Conservation (phyloP, 352 stramenopile genomes). For the Phytophthora syringae region DNA sequence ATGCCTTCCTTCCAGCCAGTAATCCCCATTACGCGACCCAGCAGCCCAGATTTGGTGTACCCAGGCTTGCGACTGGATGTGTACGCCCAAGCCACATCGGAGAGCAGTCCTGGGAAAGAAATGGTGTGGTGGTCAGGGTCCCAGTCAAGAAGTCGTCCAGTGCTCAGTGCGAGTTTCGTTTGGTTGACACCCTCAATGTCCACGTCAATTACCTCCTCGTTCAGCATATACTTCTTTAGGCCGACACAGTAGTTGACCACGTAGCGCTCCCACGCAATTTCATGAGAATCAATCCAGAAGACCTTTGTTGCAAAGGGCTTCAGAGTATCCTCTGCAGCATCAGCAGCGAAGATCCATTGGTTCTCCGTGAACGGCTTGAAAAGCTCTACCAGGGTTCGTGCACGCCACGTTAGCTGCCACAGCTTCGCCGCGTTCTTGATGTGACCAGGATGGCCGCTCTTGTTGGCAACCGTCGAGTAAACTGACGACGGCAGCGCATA, state of each 20-base stretch:
- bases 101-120: conserved; percentile 84
- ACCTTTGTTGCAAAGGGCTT: conserved; percentile 34
- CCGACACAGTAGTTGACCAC: conserved; percentile 87
- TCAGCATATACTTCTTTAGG: conserved; percentile 82
- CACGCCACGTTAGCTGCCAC: conserved; percentile 80
- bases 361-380: conserved; percentile 91
- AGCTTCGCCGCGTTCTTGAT: conserved; percentile 73
- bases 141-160: conserved; percentile 84
- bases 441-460: conserved; percentile 62
- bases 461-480: conserved; percentile 80
- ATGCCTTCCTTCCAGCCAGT: conserved; percentile 88
- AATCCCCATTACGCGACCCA: conserved; percentile 86
- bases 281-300: conserved; percentile 74
- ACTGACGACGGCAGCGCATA: conserved; percentile 85
- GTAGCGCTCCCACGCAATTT: conserved; percentile 88
- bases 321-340: conserved; percentile 52
- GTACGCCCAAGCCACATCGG: conserved; percentile 90
- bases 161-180: conserved; percentile 82
- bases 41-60: conserved; percentile 84
- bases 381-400: conserved; percentile 74
- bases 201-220: conserved; percentile 86
- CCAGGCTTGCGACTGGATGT: conserved; percentile 88
- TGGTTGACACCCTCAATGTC: conserved; percentile 82
- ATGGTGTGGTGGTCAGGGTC: conserved; percentile 90
- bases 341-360: conserved; percentile 81